Evolutionary conservation across 2,329 filamentous ascomycete species (phyloP).

Genomic region (Fusarium mangiferae): DNA sequence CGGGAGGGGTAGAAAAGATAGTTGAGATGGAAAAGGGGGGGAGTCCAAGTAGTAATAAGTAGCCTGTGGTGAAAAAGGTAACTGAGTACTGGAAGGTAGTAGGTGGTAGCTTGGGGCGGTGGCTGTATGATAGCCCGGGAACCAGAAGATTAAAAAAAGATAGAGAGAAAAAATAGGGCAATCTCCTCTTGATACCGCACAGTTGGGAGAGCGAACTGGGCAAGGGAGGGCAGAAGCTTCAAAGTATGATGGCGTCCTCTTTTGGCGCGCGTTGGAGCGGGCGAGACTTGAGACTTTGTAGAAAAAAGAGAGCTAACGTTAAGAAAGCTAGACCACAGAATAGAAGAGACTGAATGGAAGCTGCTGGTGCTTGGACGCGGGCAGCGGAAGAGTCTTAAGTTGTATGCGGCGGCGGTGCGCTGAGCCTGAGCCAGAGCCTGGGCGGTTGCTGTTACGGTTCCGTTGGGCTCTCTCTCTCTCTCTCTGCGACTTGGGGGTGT

Average conservation of each 20-base stretch:
- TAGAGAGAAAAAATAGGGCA: constrained; percentile 32
- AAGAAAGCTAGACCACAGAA: constrained; percentile 35
- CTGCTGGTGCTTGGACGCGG: constrained; percentile 7
- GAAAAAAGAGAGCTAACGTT: constrained; percentile 31
- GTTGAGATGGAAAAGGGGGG: constrained; percentile 39
- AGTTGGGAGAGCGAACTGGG: constrained; percentile 8
- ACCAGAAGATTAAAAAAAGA: constrained; percentile 33
- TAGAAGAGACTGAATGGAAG: constrained; percentile 16
- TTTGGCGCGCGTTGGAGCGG: constrained; percentile 28
- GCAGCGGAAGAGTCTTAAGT: constrained; percentile 30
- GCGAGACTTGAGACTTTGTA: constrained; percentile 37
- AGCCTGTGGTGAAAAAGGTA: constrained; percentile 1
- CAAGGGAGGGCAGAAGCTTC: constrained; percentile 29
- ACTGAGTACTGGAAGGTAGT: background rate
- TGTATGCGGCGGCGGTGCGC: constrained; percentile 31
- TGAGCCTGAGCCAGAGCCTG: constrained; percentile 27
- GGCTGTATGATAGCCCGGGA: constrained; percentile 14
- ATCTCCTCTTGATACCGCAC: constrained; percentile 20
- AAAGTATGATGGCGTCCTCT: constrained; percentile 36
- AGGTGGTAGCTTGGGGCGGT: constrained; percentile 4
- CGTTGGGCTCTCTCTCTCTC: constrained; percentile 6
- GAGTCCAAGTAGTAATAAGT: constrained; percentile 45
- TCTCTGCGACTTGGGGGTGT: background rate
- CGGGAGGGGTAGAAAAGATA: constrained; percentile 41
- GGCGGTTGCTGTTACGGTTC: background rate